Evolutionary conservation across 1,139 yeast species (phyloP).

Genomic region (Yamadazyma atmosphaerica): DNA sequence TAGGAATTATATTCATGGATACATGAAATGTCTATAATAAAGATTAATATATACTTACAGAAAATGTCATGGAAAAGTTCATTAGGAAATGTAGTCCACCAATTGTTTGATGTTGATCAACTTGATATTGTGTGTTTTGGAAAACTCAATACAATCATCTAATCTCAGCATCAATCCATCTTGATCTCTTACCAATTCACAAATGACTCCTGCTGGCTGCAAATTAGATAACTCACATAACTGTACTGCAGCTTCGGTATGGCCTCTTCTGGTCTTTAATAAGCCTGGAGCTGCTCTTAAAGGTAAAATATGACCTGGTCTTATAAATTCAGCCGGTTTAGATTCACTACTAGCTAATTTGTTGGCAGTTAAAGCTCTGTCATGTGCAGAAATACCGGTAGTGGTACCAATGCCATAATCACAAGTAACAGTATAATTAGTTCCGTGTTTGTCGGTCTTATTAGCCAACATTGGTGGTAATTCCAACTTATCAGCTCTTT

Average conservation of each 20-base stretch:
- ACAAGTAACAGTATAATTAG: constrained; percentile 93
- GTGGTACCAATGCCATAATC: constrained; percentile 86
- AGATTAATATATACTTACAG: constrained; percentile 3
- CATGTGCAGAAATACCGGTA: constrained; percentile 97
- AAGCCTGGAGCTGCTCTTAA: constrained; percentile 89
- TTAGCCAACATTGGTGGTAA: constrained; percentile 75
- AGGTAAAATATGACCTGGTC: constrained; percentile 95
- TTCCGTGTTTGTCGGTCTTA: constrained; percentile 84
- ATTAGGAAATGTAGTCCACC: constrained; percentile 49
- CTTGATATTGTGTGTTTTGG: constrained; percentile 62
- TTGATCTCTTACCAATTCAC: constrained; percentile 89
- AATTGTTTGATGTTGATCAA: constrained; percentile 81
- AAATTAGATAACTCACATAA: constrained; percentile 75
- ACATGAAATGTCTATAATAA: constrained; percentile 2
- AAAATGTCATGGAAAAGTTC: neutral
- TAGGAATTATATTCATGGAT: constrained; percentile 1
- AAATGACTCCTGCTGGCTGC: constrained; percentile 86
- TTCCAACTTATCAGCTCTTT: constrained; percentile 75
- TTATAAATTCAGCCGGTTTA: constrained; percentile 65
- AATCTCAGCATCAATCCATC: constrained; percentile 97
- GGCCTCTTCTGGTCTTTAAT: constrained; percentile 83
- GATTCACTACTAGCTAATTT: constrained; percentile 63
- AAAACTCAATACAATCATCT: constrained; percentile 77
- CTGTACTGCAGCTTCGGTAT: constrained; percentile 96
- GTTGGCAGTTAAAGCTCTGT: constrained; percentile 81